Base-by-base conservation (phyloP, 176 grass and related monocot species). In the Lolium multiflorum region DNA sequence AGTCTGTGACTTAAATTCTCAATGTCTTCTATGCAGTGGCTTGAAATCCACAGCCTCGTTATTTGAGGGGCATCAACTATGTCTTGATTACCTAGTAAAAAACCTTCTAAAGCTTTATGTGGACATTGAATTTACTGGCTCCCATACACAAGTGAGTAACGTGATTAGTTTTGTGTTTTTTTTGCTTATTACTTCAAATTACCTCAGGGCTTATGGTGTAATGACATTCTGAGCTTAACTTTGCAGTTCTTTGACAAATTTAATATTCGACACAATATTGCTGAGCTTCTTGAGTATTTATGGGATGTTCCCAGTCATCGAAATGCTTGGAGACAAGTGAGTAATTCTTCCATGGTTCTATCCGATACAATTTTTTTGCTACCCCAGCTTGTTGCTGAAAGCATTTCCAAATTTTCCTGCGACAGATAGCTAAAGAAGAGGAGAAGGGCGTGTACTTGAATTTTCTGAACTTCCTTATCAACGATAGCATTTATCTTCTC, bases 111-210 rank as follows among this genome's bases (percentile, higher is more conserved):
- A 93, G 20, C 86, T 96, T 85, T 99, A 99, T 90, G 97, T 99
- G 75, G 97, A 99, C 91, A 99, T 99, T 93, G 97, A 95, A 92
- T 99, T 99, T 79, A 96, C 97, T 82, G 94, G 97, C 22, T 98
- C 97, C 69, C 92, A 99, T 84, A 99, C 94, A 20, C 94, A 98
- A 87, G 96, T 95, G 73, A 87, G 86, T 82, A 44, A 6, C 84
- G 18, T 55, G 59, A 41, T 76, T 18, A 57, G 0, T 64, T 89
- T 22, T 38, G 20, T 74, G 21, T 59, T 25, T 52, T 52, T 35
- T 50, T 85, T 16, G 5, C 28, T 81, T 16, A 28, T 86, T 56
- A 54, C 6, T 67, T 69, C 16, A 83, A 35, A 20, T 85, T 7
- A 54, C 50, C 15, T 71, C 16, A 62, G 6, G 63, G 63, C 31